Percentiles rank a stretch among this genome's conserved stretches.
phyloP scores from a whole-genome alignment of 768 basidiomycete species.

The Hypsizygus marmoreus region DNA sequence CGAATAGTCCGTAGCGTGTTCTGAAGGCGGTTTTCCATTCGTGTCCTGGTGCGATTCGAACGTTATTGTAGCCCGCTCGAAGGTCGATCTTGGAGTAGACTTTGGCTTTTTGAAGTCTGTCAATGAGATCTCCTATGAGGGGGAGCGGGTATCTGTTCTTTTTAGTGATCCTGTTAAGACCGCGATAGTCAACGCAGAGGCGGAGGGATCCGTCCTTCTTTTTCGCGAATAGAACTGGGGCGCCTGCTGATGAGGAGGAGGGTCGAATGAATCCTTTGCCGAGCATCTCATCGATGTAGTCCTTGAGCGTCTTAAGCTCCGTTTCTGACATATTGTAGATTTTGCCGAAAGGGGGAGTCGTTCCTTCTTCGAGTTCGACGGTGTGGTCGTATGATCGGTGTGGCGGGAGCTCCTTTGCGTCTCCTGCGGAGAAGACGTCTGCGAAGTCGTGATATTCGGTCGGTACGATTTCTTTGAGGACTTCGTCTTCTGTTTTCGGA shows the following conservation, averaged over 20 bases:
- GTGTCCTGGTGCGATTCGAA: constrained; percentile 37
- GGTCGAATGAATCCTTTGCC: constrained; percentile 27
- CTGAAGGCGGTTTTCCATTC: constrained; percentile 45
- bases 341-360: constrained; percentile 4
- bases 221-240: constrained; percentile 27
- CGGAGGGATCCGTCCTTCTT: constrained; percentile 21
- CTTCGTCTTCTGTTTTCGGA: not conserved
- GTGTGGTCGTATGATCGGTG: constrained; percentile 30
- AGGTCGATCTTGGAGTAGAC: constrained; percentile 36
- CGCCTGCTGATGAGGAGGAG: constrained; percentile 19
- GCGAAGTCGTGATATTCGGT: too few relatives aligned
- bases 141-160: constrained; percentile 39
- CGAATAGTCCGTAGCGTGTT: constrained; percentile 34
- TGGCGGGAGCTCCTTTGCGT: constrained; percentile 27
- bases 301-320: constrained; percentile 23
- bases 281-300: constrained; percentile 31
- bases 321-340: constrained; percentile 29
- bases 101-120: constrained; percentile 21
- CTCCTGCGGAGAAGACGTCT: constrained; percentile 24
- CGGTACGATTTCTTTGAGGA: not conserved
- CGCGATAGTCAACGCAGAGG: constrained; percentile 24
- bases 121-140: constrained; percentile 30
- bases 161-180: constrained; percentile 32
- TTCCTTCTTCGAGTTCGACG: constrained; percentile 33
- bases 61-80: constrained; percentile 32